phyloP scores from a whole-genome alignment of 768 basidiomycete species.

The Suillus brevipes region DNA sequence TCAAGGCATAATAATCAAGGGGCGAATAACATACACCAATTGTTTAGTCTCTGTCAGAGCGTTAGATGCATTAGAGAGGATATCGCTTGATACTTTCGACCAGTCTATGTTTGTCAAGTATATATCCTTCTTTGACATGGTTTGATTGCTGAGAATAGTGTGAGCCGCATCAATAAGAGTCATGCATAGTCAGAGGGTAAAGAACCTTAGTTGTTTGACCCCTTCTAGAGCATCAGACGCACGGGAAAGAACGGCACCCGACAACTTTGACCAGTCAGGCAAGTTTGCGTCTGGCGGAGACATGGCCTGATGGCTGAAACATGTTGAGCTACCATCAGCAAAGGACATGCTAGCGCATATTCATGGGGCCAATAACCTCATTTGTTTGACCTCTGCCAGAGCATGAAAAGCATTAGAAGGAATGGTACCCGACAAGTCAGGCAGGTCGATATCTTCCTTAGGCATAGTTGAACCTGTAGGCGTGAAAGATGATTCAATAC shows the following conservation, averaged over 20 bases:
- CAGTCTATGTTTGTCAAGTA: neutral
- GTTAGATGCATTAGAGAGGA: neutral
- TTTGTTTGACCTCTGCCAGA: neutral
- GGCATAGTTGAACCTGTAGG: neutral
- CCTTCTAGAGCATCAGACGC: neutral
- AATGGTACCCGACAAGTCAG: neutral
- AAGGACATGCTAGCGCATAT: neutral
- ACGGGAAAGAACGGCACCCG: neutral
- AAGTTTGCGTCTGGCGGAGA: neutral
- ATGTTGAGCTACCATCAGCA: neutral
- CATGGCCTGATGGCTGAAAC: neutral
- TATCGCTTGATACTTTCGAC: neutral
- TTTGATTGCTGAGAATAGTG: neutral
- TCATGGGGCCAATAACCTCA: constrained; percentile 1
- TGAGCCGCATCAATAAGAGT: neutral
- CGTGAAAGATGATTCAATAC: neutral
- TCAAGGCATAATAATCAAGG: neutral
- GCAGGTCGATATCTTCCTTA: neutral
- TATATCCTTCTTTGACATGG: neutral
- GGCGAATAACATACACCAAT: neutral
- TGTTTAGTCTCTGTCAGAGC: neutral
- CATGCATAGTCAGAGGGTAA: neutral
- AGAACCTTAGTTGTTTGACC: constrained; percentile 2
- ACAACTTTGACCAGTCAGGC: neutral
- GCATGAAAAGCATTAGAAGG: neutral